These are phyloP conservation scores for Eudorina sp. DNA, from an alignment of 139 green algal species.

Conservation along the genomic window DNA sequence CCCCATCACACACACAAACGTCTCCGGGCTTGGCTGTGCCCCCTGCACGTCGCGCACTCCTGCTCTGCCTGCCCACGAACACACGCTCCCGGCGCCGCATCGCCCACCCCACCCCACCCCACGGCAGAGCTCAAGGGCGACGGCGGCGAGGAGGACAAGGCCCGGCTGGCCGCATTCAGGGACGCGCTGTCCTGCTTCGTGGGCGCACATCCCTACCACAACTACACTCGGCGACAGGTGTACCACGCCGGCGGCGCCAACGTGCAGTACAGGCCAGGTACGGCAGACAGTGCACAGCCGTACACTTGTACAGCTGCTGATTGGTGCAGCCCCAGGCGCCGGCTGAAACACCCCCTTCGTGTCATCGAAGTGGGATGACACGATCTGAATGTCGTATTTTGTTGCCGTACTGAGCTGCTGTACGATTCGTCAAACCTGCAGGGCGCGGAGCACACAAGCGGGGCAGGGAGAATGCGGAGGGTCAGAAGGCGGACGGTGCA, in stretches of 20 bases:
- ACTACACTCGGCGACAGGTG: slow-evolving; percentile 70
- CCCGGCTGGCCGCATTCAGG: slow-evolving; percentile 64
- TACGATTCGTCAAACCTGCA: too few relatives aligned
- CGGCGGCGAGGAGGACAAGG: slow-evolving; percentile 59
- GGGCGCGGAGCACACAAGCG: not conserved
- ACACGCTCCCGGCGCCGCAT: too few relatives aligned
- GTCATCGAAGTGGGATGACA: too few relatives aligned
- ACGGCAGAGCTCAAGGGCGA: slow-evolving; percentile 45
- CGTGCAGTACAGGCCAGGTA: slow-evolving; percentile 51
- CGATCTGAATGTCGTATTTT: too few relatives aligned
- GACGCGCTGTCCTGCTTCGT: slow-evolving; percentile 82
- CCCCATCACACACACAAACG: too few relatives aligned
- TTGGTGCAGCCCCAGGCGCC: too few relatives aligned
- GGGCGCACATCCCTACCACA: slow-evolving; percentile 93
- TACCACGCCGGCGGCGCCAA: slow-evolving; percentile 43
- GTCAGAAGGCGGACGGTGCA: not conserved
- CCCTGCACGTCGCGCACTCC: too few relatives aligned
- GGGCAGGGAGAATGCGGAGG: not conserved
- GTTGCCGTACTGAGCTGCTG: too few relatives aligned
- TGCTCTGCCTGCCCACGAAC: too few relatives aligned
- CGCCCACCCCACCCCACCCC: not conserved
- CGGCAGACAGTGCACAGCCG: not conserved
- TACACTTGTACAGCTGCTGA: not conserved
- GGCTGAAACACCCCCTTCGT: too few relatives aligned
- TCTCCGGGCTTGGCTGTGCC: too few relatives aligned